Evolutionary conservation across 2,329 filamentous ascomycete genomes (phyloP), one percentile per base, ranked within the genome.

Genomic region (Coniochaeta hoffmannii): DNA sequence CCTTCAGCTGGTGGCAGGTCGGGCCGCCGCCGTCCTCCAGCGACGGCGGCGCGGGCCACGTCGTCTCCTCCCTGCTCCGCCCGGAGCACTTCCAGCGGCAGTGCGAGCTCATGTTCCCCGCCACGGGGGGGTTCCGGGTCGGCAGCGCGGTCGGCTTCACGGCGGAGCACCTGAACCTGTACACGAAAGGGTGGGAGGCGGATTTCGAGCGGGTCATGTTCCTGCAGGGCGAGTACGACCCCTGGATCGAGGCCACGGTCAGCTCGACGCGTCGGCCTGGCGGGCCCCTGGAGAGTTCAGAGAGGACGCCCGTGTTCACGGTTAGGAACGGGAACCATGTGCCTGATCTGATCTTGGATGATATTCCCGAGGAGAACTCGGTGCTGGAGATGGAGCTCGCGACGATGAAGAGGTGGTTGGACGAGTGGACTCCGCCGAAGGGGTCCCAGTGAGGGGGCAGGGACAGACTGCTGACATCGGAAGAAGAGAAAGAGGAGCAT

Each of bases 71-170:
- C 14, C 52, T 56, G n/a, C 53, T 63, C 30, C 57, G 54, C 1
- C 55, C 60, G 11, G 56, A 61, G 60, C 38, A 63, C 53, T 52
- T 73, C 74, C 28, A 70, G 61, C 53, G 63, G 59, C 9, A 71
- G 66, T 55, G 76, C 74, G 52, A 71, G 64, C 53, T 73, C 66
- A 41, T 73, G 70, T 60, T 73, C 71, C 57, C 74, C 65, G 15
- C 78, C 56, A 63, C 62, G 10, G 59, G 60, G 50, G 62, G 61
- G 9, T 60, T 55, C 54, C 26, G 22, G 30, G 31, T 44, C 50
- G 62, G 62, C 35, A 56, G 53, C 22, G 57, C 31, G 15, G 17
- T 26, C 9, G 62, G 61, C 46, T 63, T 56, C 44, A 62, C 57
- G 9, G 55, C 53, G 11, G 56, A 55, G 19, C 61, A 62, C 50